Base-by-base conservation (phyloP, 2,329 filamentous ascomycete genomes). In the Diaporthe sp. region DNA sequence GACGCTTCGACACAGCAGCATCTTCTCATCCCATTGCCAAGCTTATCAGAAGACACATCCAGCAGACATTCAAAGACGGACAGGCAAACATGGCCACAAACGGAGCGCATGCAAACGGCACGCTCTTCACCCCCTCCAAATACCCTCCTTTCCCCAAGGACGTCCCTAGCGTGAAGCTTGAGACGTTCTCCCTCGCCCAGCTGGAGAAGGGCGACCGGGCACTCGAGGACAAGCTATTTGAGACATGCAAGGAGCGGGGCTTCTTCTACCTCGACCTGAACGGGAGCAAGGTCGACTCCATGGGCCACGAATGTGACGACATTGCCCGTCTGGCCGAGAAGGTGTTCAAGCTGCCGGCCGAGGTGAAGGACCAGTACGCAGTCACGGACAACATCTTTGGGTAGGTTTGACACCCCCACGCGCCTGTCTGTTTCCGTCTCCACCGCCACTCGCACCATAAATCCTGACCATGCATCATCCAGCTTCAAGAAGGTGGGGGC, bases 181-280 rank as follows among this genome's bases (percentile, higher is more conserved):
- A 77, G 37, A 77, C 76, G 1, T 71, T 77, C 44, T 77, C 77
- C 1, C 67, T 78, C 20, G 75, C 77, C 0, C 58, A 76, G 49
- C 76, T 79, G 13, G 73, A 77, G 51, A 68, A 67, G 1, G 76
- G 74, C 12, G 78, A 79, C 60, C 37, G 53, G n/a, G 70, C 17
- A 3, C 71, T 74, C 25, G 71, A 77, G 10, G 71, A 73, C 31
- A 70, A 57, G 13, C 71, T 78, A 0, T 77, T 76, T 25, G 51
- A 78, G 31, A 77, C 75, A 4, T 76, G 72, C 60, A 76, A 76
- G 58, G 61, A 73, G 4, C 71, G 75, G 28, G 78, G 78, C 15
- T 79, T 79, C 72, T 79, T 78, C 72, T 79, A 77, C 49, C 76
- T 79, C 3, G 73, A 76, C 58, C 49, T 77, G 17, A 60, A 49